A percentile compares a stretch with the other conserved stretches of the same genome.
Evolutionary conservation across 73 alveolate genomes (phyloP).

Genomic region (Tetrahymena elliotti): DNA sequence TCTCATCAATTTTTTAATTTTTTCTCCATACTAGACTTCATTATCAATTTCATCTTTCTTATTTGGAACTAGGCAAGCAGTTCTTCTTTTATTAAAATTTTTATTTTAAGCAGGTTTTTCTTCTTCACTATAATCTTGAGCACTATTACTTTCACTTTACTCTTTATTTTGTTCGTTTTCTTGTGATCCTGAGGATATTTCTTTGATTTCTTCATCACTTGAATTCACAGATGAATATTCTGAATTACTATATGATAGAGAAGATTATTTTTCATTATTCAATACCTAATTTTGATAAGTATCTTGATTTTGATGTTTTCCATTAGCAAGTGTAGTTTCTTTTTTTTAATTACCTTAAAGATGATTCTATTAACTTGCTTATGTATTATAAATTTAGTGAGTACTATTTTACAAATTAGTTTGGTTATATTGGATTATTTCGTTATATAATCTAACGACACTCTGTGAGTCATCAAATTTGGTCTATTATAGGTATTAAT

Average conservation of each 20-base stretch:
- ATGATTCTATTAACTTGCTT: too few species aligned
- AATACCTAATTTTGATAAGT: not conserved
- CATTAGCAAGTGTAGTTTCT: not conserved
- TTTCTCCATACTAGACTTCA: not conserved
- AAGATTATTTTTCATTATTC: not conserved
- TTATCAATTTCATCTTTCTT: not conserved
- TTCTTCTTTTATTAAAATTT: not conserved
- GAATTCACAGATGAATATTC: not conserved
- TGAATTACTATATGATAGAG: not conserved
- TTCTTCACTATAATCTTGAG: not conserved
- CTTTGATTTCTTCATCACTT: not conserved
- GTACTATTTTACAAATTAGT: not conserved
- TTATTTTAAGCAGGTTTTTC: not conserved
- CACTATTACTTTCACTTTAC: not conserved
- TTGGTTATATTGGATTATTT: too few species aligned
- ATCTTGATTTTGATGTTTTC: not conserved
- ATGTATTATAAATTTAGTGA: too few species aligned
- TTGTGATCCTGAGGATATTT: not conserved
- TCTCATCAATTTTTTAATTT: not conserved
- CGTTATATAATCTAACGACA: not conserved
- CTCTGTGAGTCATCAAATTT: not conserved
- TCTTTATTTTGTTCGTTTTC: not conserved
- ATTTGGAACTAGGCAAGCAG: not conserved
- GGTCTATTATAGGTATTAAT: not conserved
- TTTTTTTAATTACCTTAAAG: too few species aligned